Base-by-base conservation (phyloP, 2,329 filamentous ascomycete species). In the Aspergillus viridinutans region DNA sequence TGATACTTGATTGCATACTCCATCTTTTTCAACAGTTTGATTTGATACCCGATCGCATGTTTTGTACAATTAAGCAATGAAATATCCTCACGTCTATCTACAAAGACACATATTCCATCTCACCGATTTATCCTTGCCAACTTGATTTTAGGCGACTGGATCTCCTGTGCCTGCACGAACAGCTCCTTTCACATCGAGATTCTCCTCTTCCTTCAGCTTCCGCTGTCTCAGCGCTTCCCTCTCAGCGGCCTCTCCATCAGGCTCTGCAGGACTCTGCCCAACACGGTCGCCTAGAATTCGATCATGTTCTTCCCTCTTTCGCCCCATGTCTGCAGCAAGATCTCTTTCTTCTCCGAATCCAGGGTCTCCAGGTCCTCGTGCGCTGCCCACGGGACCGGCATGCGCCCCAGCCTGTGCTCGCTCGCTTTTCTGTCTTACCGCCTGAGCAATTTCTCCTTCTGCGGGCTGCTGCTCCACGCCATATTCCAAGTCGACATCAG, bases 391-490 rank as follows among this genome's bases (percentile, higher is more conserved):
- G 4, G 71, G 61, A 6, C 69, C 71, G 2, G 70, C 67, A 66
- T 74, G 72, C 4, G 68, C 70, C n/a, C 69, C 70, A 5, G 68
- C 68, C 59, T 73, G 70, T 1, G 64, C 63, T 6, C 62, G 59
- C 55, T 64, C 61, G 9, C 62, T 64, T 43, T 69, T 69, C 0
- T 60, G 61, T 38, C 67, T 38, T 3, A 74, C 72, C 0, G 67
- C 57, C 7, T 66, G 65, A 8, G 71, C 72, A 49, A 75, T 73
- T 26, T 68, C 64, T 1, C 72, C 72, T 53, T 75, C 72, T 0
- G 62, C 56, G 0, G 72, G 72, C 52, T 74, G 72, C 50, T 72
- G 64, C 55, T 75, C 72, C 3, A 74, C 67, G 0, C 72, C 72
- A 40, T 74, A 73, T 29, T 71, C 69, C 3, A 67, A 54, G 50